Evolutionary conservation across 2,329 filamentous ascomycete genomes (phyloP), one percentile per base, ranked within the genome.

Genomic region (Bipolaris victoriae): DNA sequence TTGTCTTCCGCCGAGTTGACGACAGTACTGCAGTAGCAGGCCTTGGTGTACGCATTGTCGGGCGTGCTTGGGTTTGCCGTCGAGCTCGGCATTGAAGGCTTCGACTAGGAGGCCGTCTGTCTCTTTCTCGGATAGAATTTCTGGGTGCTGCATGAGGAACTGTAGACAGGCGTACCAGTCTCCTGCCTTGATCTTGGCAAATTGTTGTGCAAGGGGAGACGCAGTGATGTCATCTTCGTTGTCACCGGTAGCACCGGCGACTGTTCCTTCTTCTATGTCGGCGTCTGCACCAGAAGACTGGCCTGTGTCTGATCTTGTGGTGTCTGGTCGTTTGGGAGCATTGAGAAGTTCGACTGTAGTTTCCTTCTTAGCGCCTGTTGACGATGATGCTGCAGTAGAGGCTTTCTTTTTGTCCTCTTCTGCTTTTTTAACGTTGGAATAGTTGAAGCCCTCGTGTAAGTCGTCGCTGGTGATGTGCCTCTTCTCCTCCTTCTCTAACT

Each of bases 381-480:
- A 67, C 5, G 71, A 63, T 37, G 64, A 61, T 3, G 75, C 52
- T 22, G 70, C 55, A 1, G 66, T 55, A 2, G 70, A 64, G 16
- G 71, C 60, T 35, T 60, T 62, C 26, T 57, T 57, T 24, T 57
- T 44, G 33, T 57, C 55, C 37, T 67, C 63, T 7, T 68, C 58
- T 15, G 51, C 64, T 46, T 67, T 68, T 36, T 86, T 82, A 52
- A 99, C 87, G 65, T 90, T 85, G 2, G 93, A 96, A 75, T 87
- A 94, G 78, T 96, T 88, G 75, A 99, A 99, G 5, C 95, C 95
- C 2, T 89, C 92, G 70, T 93, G 90, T 67, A 96, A 87, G 65
- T 86, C 84, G 64, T 97, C 93, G 73, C 93, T 98, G 10, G 95
- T 99, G 63, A 99, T 99, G 80, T 98, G 97, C 74, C 85, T 86